Evolutionary conservation across 2,329 filamentous ascomycete genomes (phyloP).

Genomic region (Scytalidium sp.): DNA sequence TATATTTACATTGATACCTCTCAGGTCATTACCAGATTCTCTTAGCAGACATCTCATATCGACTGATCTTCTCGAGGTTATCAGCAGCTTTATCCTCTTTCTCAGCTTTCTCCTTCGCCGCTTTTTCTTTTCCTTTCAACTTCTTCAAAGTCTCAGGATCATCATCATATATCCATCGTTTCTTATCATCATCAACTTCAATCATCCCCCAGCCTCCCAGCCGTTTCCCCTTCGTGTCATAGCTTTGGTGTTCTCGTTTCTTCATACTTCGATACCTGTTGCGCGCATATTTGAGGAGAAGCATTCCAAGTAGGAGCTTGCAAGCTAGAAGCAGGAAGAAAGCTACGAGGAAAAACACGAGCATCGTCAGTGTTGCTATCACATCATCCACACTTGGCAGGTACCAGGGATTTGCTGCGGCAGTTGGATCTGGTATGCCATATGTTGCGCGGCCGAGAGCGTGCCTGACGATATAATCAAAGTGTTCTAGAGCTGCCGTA

Average conservation of each 20-base stretch:
- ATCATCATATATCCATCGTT: conserved; percentile 83
- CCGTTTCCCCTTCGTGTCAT: conserved; percentile 69
- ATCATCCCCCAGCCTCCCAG: conserved; percentile 81
- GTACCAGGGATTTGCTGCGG: conserved; percentile 29
- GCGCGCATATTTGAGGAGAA: conserved; percentile 74
- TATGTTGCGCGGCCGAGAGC: conserved; percentile 75
- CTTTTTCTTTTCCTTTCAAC: conserved; percentile 60
- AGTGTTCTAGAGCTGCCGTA: conserved; percentile 72
- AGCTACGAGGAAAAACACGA: conserved; percentile 78
- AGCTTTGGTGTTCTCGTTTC: conserved; percentile 57
- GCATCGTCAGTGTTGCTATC: conserved; percentile 76
- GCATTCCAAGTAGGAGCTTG: conserved; percentile 87
- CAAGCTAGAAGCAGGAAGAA: conserved; percentile 82
- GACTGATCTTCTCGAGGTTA: conserved; percentile 63
- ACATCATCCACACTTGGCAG: conserved; percentile 57
- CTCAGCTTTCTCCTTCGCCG: conserved; percentile 56
- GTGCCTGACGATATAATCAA: conserved; percentile 74
- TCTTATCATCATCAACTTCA: conserved; percentile 84
- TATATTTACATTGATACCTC: conserved; percentile 1
- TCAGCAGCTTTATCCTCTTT: conserved; percentile 47
- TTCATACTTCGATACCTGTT: conserved; percentile 78
- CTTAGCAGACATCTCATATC: conserved; percentile 96
- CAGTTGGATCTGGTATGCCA: conserved; percentile 34
- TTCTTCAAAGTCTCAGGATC: conserved; percentile 67
- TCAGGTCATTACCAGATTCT: conserved; percentile 72